Base-by-base conservation (phyloP, 495 filamentous ascomycete species). In the Symbiotaphrina buchneri region DNA sequence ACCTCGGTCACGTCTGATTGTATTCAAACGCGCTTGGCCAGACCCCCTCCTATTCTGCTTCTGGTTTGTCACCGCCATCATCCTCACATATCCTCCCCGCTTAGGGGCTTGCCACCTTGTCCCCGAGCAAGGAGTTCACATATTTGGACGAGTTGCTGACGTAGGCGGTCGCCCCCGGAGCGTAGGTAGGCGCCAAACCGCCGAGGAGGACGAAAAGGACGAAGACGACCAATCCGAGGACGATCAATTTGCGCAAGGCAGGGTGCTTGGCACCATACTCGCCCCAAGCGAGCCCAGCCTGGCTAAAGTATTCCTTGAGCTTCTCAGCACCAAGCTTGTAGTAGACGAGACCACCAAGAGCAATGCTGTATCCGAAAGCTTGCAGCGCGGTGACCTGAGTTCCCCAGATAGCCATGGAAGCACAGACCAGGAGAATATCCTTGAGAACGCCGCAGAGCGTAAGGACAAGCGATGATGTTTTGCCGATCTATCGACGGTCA, bases 381-480 rank as follows among this genome's bases (percentile, higher is more conserved):
- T 97, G 87, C 27, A 90, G 68, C 27, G 48, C 50, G 14, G 78
- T 66, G 44, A 97, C 74, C 15, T 71, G 69, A 38, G 81, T 87
- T 35, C 71, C 59, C 74, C 80, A 93, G 51, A 97, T 74, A 38
- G 78, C 45, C 65, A 94, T 87, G 34, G 81, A 92, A 31, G 79
- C 78, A 32, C 60, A 55, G 29, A 97, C 84, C 18, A 97, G 75
- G 37, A 97, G 69, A 41, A 97, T 85, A 61, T 97, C 87, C 65
- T 97, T 97, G 47, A 95, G 71, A 36, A 97, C 84, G 58, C 87
- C 87, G 54, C 81, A 95, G 30, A 97, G 76, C 23, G 87, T 95
- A 51, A 94, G 79, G 47, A 94, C 82, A 26, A 97, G 68, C 30
- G 82, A 85, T 0, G 85, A 94, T 15, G 87, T 97, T 59, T 81